Conservation (phyloP, 192 early-diverging fungal species). For the Jimgerdemannia lactiflua region DNA sequence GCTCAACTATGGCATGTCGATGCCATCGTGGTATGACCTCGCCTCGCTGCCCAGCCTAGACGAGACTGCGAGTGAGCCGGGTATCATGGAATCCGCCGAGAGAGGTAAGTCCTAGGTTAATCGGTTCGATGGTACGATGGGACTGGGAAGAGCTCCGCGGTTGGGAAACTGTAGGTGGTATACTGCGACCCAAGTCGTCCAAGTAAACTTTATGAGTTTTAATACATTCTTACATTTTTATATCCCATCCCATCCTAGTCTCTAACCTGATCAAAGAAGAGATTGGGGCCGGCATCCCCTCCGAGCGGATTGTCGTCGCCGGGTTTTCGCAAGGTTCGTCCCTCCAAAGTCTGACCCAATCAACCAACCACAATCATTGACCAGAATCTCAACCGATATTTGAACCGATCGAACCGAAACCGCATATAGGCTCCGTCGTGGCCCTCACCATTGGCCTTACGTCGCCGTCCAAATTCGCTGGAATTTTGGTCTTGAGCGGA, state of each 20-base stretch:
- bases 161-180: background rate
- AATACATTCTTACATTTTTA: background rate
- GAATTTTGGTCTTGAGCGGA: constrained; percentile 71
- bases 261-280: constrained; percentile 66
- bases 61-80: constrained; percentile 64
- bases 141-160: background rate
- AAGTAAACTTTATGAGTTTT: background rate
- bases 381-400: background rate
- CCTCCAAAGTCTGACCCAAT: background rate
- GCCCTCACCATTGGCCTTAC: constrained; percentile 69
- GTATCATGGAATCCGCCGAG: constrained; percentile 60
- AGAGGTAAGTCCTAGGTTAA: constrained; percentile 16
- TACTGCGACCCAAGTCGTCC: background rate
- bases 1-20: constrained; percentile 76
- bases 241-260: constrained; percentile 21
- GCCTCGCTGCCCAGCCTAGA: constrained; percentile 41
- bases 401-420: constrained; percentile 10
- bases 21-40: constrained; percentile 96
- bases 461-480: constrained; percentile 65
- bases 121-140: constrained; percentile 14
- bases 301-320: constrained; percentile 84
- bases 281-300: constrained; percentile 72
- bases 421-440: constrained; percentile 56
- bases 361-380: background rate
- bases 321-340: constrained; percentile 85